Evolutionary conservation across 345 rosid genomes (phyloP).

Genomic region (Conringia planisiliqua): DNA sequence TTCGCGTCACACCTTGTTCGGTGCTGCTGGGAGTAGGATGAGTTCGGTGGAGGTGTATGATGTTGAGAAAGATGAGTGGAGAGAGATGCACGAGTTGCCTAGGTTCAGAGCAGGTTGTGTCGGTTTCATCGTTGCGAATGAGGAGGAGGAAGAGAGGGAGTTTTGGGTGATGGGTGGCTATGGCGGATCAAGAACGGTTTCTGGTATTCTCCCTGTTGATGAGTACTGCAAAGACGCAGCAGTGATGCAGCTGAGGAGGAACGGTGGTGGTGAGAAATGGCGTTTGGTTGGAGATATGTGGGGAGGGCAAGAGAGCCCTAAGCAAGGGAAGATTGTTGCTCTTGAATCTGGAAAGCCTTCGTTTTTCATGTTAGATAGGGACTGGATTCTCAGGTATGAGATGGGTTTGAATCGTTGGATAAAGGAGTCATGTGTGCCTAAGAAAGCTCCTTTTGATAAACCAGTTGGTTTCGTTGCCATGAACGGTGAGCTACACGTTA

Average conservation of each 20-base stretch:
- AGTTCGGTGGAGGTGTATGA: slow-evolving; percentile 76
- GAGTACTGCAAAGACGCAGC: slow-evolving; percentile 74
- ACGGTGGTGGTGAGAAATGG: slow-evolving; percentile 50
- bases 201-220: slow-evolving; percentile 80
- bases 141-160: slow-evolving; percentile 47
- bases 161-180: slow-evolving; percentile 99
- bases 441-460: slow-evolving; percentile 41
- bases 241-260: slow-evolving; percentile 57
- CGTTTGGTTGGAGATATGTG: slow-evolving; percentile 81
- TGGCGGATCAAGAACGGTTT: slow-evolving; percentile 68
- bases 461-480: slow-evolving; percentile 61
- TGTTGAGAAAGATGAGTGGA: slow-evolving; percentile 71
- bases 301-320: slow-evolving; percentile 54
- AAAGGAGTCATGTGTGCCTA: slow-evolving; percentile 60
- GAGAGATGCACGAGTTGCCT: slow-evolving; percentile 59
- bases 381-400: slow-evolving; percentile 68
- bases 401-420: slow-evolving; percentile 56
- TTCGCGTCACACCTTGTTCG: slow-evolving; percentile 72
- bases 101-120: slow-evolving; percentile 83
- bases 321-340: slow-evolving; percentile 70
- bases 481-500: slow-evolving; percentile 64
- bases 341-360: slow-evolving; percentile 42
- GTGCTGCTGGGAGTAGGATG: slow-evolving; percentile 85
- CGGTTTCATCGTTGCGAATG: slow-evolving; percentile 54
- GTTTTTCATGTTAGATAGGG: slow-evolving; percentile 71